A percentile compares a stretch with the other conserved stretches of the same genome.
phyloP scores from a whole-genome alignment of 768 basidiomycete species.

The Hypholoma sublateritium region DNA sequence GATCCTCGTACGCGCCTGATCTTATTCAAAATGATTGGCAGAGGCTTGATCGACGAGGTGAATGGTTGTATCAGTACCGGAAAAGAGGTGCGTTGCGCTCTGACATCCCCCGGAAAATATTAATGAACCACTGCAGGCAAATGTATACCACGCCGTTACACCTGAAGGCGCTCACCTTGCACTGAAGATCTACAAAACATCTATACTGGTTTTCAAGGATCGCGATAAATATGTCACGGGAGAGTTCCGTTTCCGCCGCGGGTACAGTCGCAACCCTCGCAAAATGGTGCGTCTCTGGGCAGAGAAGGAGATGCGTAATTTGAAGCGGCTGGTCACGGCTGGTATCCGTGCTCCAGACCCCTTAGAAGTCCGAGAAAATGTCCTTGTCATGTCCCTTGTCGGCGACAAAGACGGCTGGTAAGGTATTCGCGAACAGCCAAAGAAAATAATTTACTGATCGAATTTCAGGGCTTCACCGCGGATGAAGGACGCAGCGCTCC shows the following conservation, averaged over 20 bases:
- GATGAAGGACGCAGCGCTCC: constrained; percentile 79
- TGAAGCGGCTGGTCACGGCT: constrained; percentile 80
- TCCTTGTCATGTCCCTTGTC: constrained; percentile 93
- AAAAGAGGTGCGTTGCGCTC: constrained; percentile 72
- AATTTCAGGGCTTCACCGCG: constrained; percentile 82
- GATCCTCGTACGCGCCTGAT: constrained; percentile 95
- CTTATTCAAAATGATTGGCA: constrained; percentile 93
- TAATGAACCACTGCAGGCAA: constrained; percentile 57
- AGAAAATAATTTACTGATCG: background rate
- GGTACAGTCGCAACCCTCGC: constrained; percentile 90
- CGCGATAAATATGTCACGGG: constrained; percentile 96
- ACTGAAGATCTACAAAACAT: constrained; percentile 98
- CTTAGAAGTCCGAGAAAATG: constrained; percentile 92
- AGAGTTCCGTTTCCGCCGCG: constrained; percentile 91
- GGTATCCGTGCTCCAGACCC: constrained; percentile 88
- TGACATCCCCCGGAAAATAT: constrained; percentile 5
- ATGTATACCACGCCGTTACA: constrained; percentile 89
- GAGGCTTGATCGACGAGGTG: constrained; percentile 84
- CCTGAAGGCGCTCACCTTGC: constrained; percentile 67
- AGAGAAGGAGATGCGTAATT: constrained; percentile 97
- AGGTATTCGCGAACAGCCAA: constrained; percentile 22
- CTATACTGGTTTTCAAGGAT: constrained; percentile 96
- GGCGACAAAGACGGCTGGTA: constrained; percentile 83
- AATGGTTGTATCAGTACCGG: constrained; percentile 98
- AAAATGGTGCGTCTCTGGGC: constrained; percentile 99